Evolutionary conservation across 2,329 filamentous ascomycete genomes (phyloP).

Genomic region (Claviceps africana): DNA sequence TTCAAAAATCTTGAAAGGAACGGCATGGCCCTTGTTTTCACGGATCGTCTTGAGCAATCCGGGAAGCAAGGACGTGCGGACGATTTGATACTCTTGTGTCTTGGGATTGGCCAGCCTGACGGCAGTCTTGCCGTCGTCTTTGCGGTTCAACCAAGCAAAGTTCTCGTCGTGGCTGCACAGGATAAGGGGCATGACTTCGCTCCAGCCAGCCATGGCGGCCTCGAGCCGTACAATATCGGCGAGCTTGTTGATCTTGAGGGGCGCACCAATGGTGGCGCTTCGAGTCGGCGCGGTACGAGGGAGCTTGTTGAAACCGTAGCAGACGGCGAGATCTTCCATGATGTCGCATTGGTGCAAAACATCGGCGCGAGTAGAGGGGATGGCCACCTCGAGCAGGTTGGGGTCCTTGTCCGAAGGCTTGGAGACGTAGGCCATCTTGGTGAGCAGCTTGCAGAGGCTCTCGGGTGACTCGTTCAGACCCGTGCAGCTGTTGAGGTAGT

Average conservation of each 20-base stretch:
- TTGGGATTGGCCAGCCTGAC: conserved; percentile 85
- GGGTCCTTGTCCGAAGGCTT: conserved; percentile 55
- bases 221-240: conserved; percentile 81
- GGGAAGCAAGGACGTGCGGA: conserved; percentile 72
- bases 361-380: conserved; percentile 84
- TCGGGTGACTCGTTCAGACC: conserved; percentile 64
- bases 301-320: conserved; percentile 94
- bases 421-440: conserved; percentile 80
- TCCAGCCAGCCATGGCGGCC: conserved; percentile 88
- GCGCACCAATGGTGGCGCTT: conserved; percentile 72
- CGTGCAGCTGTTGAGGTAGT: conserved; percentile 88
- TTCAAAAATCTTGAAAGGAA: conserved; percentile 89
- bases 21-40: conserved; percentile 78
- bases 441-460: conserved; percentile 64
- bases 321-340: conserved; percentile 96
- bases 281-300: conserved; percentile 77
- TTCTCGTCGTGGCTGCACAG: conserved; percentile 98
- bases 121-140: conserved; percentile 71
- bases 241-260: conserved; percentile 86
- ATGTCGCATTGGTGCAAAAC: conserved; percentile 94
- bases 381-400: conserved; percentile 63
- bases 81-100: conserved; percentile 84
- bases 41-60: conserved; percentile 86
- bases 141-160: conserved; percentile 85
- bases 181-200: conserved; percentile 88